These are phyloP conservation scores for Cafeteria roenbergensis DNA, from an alignment of 108 stramenopile genomes.

Conservation along the genomic window DNA sequence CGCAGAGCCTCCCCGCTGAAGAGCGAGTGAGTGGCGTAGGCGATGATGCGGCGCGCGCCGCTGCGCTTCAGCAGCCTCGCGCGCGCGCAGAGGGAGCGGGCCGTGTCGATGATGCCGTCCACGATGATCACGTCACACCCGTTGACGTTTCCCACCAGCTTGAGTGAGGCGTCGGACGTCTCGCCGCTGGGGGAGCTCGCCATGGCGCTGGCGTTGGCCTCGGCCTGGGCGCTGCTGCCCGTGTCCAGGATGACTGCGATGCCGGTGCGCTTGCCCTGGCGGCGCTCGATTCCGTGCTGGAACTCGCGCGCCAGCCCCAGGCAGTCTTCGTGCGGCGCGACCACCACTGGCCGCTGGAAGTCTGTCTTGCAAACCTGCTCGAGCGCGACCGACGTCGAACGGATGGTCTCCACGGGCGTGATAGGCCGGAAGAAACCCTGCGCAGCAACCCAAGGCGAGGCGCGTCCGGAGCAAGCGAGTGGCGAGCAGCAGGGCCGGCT, in stretches of 20 bases:
- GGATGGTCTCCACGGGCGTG: constrained; percentile 10
- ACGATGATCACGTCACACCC: constrained; percentile 30
- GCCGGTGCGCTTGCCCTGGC: background rate
- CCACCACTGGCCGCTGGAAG: background rate
- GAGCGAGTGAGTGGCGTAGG: constrained; percentile 25
- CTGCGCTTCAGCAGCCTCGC: background rate
- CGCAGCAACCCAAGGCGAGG: too few species aligned
- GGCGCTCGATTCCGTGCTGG: background rate
- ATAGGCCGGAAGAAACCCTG: constrained; percentile 16
- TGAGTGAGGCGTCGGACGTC: background rate
- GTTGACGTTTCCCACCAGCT: constrained; percentile 16
- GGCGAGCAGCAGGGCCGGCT: too few species aligned
- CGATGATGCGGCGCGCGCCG: constrained; percentile 19
- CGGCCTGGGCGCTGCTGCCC: constrained; percentile 5
- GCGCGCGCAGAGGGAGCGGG: constrained; percentile 12
- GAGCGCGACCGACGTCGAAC: background rate
- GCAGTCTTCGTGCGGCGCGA: background rate
- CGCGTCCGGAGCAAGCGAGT: too few species aligned
- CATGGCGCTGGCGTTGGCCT: background rate
- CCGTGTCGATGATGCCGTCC: constrained; percentile 30
- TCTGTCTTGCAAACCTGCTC: background rate
- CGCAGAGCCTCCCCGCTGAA: constrained; percentile 13
- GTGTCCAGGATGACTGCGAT: constrained; percentile 3
- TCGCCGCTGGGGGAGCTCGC: background rate
- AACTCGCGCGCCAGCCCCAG: constrained; percentile 5